Base-by-base conservation (phyloP, 1,139 yeast genomes). In the Geotrichum candidum region DNA sequence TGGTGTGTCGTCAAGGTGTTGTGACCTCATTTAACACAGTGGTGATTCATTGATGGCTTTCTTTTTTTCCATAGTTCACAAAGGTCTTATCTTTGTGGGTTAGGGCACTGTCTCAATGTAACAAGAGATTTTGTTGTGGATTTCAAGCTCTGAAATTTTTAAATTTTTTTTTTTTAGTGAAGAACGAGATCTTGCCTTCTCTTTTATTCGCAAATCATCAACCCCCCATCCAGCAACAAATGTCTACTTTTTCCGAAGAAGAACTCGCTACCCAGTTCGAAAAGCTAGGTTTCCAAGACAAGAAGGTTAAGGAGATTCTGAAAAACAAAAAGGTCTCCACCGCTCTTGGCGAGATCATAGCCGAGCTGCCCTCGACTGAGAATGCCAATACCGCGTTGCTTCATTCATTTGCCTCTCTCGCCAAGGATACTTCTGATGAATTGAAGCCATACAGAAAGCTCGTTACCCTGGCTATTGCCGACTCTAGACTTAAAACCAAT, bases 321-420 rank as follows among this genome's bases (percentile, higher is more conserved):
- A 92, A 90, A 74, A 94, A 94, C 78, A 86, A 87, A 73, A 91
- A 91, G 73, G 96, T 91, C 48, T 83, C 95, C 23, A 77, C 78
- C 46, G 84, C 96, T 0, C 80, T 94, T 63, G 81, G 79, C 51
- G 82, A 82, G 53, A 82, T 91, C 64, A 78, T 88, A 59, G 72
- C 74, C 41, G 82, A 82, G 61, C 74, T 78, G 23, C 65, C 70
- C 7, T 68, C 76, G 3, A 70, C 74, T 27, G 83, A 81, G 55
- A 79, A 87, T 74, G 78, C 79, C 23, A 74, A 82, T 66, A 80
- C 86, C 66, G 80, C 88, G 3, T 79, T 89, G 63, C 78, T 91
- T 62, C 97, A 92, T 73, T 81, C 85, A 62, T 80, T 92, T 67
- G 97, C 98, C 1, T 80, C 86, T 29, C 63, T 70, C 18, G 65